Percentiles rank a stretch among this genome's conserved stretches.
These are phyloP conservation scores for Phaeosphaeriaceae sp. DNA, from an alignment of 2,329 filamentous ascomycete genomes.

Conservation along the genomic window DNA sequence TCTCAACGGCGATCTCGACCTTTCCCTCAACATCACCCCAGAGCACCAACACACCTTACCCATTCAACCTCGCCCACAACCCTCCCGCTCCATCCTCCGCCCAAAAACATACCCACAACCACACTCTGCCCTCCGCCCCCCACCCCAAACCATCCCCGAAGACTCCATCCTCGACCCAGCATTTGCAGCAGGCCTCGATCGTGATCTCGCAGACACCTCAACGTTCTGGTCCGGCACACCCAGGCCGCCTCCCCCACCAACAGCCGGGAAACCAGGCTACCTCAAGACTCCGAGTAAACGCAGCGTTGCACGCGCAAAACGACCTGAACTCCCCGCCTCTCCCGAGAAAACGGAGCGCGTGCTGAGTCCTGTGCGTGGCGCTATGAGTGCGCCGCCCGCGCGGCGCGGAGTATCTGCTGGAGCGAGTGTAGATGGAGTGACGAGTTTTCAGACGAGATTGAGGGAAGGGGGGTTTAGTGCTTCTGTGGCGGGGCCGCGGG, in stretches of 20 bases:
- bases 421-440: slow-evolving; percentile 24
- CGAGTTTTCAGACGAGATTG: slow-evolving; percentile 42
- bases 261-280: slow-evolving; percentile 44
- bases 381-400: slow-evolving; percentile 41
- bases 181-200: slow-evolving; percentile 13
- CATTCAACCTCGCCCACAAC: slow-evolving; percentile 9
- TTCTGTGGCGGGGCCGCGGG: slow-evolving; percentile 1
- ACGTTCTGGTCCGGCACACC: slow-evolving; percentile 40
- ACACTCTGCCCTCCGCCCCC: slow-evolving; percentile 17
- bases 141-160: slow-evolving; percentile 27
- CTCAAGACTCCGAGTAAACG: slow-evolving; percentile 56
- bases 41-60: slow-evolving; percentile 17
- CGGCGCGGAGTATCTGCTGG: background rate
- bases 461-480: slow-evolving; percentile 38
- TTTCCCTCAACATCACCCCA: slow-evolving; percentile 38
- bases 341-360: slow-evolving; percentile 27
- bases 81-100: slow-evolving; percentile 7
- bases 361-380: slow-evolving; percentile 15
- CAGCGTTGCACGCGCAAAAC: slow-evolving; percentile 42
- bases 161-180: slow-evolving; percentile 15
- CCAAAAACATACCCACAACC: slow-evolving; percentile 24
- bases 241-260: slow-evolving; percentile 20
- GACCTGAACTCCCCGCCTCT: slow-evolving; percentile 32
- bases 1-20: slow-evolving; percentile 34
- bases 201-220: slow-evolving; percentile 16